Percentiles rank a stretch among this genome's conserved stretches.
These are phyloP conservation scores for Lentinula sp. DNA, from an alignment of 768 basidiomycete genomes.

Conservation along the genomic window DNA sequence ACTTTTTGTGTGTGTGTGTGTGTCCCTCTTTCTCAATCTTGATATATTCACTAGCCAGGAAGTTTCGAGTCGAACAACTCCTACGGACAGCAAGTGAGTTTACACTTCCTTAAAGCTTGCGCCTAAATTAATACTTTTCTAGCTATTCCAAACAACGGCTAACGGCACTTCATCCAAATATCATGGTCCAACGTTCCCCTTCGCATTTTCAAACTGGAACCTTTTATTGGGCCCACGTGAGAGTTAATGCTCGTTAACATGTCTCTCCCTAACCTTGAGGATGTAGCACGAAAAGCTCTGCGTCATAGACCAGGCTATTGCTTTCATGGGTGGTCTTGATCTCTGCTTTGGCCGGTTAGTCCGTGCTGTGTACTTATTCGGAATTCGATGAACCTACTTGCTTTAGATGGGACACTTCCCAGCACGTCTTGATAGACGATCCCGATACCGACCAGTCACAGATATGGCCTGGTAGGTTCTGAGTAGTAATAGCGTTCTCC, in stretches of 20 bases:
- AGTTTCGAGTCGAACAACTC: slow-evolving; percentile 92
- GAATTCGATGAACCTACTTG: slow-evolving; percentile 5
- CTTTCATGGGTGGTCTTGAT: slow-evolving; percentile 97
- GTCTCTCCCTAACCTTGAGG: not conserved
- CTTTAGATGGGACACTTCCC: slow-evolving; percentile 89
- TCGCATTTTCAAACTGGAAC: slow-evolving; percentile 97
- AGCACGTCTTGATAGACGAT: slow-evolving; percentile 87
- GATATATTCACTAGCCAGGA: slow-evolving; percentile 56
- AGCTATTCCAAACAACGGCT: slow-evolving; percentile 87
- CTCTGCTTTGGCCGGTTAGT: slow-evolving; percentile 80
- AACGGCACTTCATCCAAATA: slow-evolving; percentile 78
- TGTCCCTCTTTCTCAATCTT: not conserved
- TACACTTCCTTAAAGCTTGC: not conserved
- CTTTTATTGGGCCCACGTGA: slow-evolving; percentile 97
- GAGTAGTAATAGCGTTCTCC: not conserved
- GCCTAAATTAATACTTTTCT: not conserved
- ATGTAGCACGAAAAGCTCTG: slow-evolving; percentile 93
- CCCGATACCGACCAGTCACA: slow-evolving; percentile 52
- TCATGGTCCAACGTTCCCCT: slow-evolving; percentile 94
- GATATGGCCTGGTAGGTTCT: slow-evolving; percentile 81
- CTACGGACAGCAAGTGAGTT: slow-evolving; percentile 83
- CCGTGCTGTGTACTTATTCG: not conserved
- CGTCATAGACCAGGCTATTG: slow-evolving; percentile 94
- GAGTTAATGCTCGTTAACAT: slow-evolving; percentile 16
- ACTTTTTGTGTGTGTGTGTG: not conserved